Evolutionary conservation across 1,139 yeast genomes (phyloP).

Genomic region (Blastobotrys malaysiensis): DNA sequence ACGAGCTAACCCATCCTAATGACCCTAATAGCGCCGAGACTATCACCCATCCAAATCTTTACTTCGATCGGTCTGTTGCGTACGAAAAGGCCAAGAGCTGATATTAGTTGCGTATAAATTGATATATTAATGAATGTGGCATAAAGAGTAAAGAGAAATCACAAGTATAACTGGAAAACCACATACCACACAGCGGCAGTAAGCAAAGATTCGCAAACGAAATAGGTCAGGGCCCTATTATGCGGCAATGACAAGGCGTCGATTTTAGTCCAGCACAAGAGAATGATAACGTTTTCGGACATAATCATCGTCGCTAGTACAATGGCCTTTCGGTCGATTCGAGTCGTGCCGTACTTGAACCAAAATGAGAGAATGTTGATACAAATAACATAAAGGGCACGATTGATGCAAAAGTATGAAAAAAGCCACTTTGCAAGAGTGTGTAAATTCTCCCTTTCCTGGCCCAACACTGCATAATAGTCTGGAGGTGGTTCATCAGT

Average conservation of each 20-base stretch:
- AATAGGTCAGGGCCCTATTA: neutral
- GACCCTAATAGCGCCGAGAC: conserved; percentile 37
- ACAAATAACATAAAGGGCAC: neutral
- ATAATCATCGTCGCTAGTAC: neutral
- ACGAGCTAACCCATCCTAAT: conserved; percentile 66
- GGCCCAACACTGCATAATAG: too few relatives aligned
- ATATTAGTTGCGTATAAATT: too few relatives aligned
- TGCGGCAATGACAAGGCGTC: neutral
- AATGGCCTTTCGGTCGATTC: neutral
- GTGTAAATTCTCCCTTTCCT: neutral
- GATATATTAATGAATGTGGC: too few relatives aligned
- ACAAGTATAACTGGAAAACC: neutral
- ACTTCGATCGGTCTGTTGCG: conserved; percentile 47
- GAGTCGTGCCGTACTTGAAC: neutral
- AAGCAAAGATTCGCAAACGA: neutral
- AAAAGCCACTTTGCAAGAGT: neutral
- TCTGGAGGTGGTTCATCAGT: too few relatives aligned
- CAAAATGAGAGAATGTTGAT: neutral
- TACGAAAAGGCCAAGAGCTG: neutral
- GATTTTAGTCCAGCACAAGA: neutral
- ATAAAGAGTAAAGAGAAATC: too few relatives aligned
- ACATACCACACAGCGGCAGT: neutral
- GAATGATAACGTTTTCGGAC: neutral
- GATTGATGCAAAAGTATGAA: neutral
- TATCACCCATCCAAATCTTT: conserved; percentile 82